These are phyloP conservation scores for Mycena sp. DNA, from an alignment of 1,284 basidiomycete species.

Conservation along the genomic window DNA sequence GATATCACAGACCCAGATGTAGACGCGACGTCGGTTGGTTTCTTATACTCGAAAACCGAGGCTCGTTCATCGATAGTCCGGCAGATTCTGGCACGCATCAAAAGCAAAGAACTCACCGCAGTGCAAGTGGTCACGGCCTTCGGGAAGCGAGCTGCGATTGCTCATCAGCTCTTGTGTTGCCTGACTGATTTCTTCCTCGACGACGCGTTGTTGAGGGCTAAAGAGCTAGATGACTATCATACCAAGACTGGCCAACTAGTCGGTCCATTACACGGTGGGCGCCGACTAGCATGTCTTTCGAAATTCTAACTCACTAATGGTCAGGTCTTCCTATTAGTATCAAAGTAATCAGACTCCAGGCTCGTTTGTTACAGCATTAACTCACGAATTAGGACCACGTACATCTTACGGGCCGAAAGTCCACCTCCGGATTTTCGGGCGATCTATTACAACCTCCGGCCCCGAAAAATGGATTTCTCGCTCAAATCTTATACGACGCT, in stretches of 20 bases:
- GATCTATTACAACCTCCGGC: conserved; percentile 35
- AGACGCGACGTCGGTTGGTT: conserved; percentile 30
- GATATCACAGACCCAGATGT: conserved; percentile 28
- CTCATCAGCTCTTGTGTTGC: conserved; percentile 37
- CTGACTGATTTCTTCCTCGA: conserved; percentile 42
- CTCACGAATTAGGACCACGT: conserved; percentile 49
- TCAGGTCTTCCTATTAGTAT: conserved; percentile 49
- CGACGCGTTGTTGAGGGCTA: conserved; percentile 51
- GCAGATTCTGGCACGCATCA: conserved; percentile 32
- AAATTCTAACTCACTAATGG: background rate
- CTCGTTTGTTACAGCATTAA: background rate
- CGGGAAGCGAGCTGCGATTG: conserved; percentile 40
- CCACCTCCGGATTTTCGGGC: conserved; percentile 50
- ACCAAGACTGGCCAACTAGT: conserved; percentile 46
- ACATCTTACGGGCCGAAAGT: conserved; percentile 48
- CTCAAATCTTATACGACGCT: conserved; percentile 40
- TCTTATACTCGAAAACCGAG: background rate
- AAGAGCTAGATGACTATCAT: conserved; percentile 51
- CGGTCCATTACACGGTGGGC: conserved; percentile 58
- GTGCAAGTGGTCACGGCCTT: conserved; percentile 40
- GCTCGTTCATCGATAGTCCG: background rate
- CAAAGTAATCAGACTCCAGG: conserved; percentile 40
- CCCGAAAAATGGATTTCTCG: conserved; percentile 35
- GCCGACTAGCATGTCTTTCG: no score
- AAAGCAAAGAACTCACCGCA: conserved; percentile 32